phyloP scores from a whole-genome alignment of 495 filamentous ascomycete species.

The Trichoderma asperelloides region DNA sequence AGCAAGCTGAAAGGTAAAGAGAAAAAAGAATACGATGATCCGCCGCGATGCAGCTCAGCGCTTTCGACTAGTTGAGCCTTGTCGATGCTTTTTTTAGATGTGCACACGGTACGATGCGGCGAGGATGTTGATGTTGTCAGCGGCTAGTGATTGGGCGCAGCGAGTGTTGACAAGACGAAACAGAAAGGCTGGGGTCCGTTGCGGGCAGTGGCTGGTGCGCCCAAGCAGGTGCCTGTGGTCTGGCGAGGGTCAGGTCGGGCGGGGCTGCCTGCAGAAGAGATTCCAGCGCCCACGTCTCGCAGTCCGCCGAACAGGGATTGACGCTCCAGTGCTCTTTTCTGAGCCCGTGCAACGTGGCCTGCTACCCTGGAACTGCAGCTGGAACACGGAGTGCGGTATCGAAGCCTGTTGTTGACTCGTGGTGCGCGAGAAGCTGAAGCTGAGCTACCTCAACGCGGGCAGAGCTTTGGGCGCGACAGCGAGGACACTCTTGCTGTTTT shows the following conservation, averaged over 20 bases:
- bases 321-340: no score
- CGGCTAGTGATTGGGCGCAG: conserved; percentile 6
- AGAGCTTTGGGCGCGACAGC: not conserved
- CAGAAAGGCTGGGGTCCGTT: conserved; percentile 4
- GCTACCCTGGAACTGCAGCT: not conserved
- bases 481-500: not conserved
- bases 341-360: no score
- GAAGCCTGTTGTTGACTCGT: no score
- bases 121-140: conserved; percentile 2
- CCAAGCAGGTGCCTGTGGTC: not conserved
- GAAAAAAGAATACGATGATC: not conserved
- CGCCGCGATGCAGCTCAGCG: not conserved
- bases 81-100: not conserved
- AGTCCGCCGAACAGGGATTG: not conserved
- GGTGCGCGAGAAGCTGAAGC: not conserved
- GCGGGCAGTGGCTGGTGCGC: not conserved
- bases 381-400: no score
- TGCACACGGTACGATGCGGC: not conserved
- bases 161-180: not conserved
- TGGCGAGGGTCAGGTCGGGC: not conserved
- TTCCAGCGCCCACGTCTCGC: no score
- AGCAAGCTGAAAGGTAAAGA: not conserved
- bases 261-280: not conserved
- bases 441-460: not conserved
- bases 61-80: not conserved